Evolutionary conservation across 192 early-diverging fungal genomes (phyloP), one percentile per base, ranked within the genome.

Genomic region (Pilobolus umbonatus): DNA sequence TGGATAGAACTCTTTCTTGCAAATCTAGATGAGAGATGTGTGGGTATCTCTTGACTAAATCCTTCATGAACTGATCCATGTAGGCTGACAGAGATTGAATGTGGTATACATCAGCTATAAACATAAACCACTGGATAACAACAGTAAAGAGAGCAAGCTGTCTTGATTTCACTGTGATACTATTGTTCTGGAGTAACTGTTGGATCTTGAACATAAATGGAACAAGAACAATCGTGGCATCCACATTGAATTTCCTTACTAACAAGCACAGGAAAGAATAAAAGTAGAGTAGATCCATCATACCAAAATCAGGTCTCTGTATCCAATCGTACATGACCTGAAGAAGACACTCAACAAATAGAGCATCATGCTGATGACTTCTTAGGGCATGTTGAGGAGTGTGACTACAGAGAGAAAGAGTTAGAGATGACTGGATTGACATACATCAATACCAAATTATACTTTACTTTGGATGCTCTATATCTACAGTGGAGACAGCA

Each of bases 131-230:
- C 19, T 42, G 45, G 8, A 61, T 26, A 17, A 51, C 26, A 11
- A 49, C 45, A 10, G 59, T 32, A 9, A 52, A n/a, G 1, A 67
- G 15, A n/a, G 58, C 52, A 10, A 40, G 50, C 26, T 57, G 58
- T 34, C 38, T 25, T 1, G 42, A 28, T 29, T 44, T 67, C 5
- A 48, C 29, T 0, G 14, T 51, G 19, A 54, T 51, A 26, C 45
- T 49, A 1, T 25, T 44, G 44, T 47, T 60, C 32, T 22, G 54
- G 42, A n/a, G 47, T 34, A 31, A 61, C 39, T 29, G 32, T 50
- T 67, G 58, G 15, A 67, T 15, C 25, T 61, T 54, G 45, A 67
- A 67, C 5, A 67, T 29, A 9, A 67, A 34, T 25, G 65, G 52
- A 17, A 67, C 22, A 0, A 43, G 12, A 5, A 43, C 34, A 36